Evolutionary conservation across 371 early-diverging fungal genomes (phyloP).

Genomic region (Syncephalastrum monosporum): DNA sequence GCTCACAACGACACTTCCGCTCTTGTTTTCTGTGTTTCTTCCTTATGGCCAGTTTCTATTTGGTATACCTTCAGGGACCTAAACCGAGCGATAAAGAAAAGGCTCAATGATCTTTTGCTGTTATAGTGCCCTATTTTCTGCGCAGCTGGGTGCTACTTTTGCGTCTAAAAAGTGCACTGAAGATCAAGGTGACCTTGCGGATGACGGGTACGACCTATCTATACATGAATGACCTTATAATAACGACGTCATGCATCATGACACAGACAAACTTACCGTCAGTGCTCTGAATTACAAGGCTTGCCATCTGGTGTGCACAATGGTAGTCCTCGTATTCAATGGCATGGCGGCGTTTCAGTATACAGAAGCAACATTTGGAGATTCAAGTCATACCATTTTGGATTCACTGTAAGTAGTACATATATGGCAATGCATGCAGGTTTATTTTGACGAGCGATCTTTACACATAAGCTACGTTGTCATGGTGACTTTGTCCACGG

Average conservation of each 20-base stretch:
- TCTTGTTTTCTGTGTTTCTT: conserved; percentile 35
- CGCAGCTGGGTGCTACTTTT: conserved; percentile 60
- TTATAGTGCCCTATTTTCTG: conserved; percentile 21
- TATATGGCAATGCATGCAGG: background rate
- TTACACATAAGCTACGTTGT: conserved; percentile 30
- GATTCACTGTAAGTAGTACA: conserved; percentile 23
- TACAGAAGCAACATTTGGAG: conserved; percentile 48
- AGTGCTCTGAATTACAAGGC: conserved; percentile 51
- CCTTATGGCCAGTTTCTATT: conserved; percentile 37
- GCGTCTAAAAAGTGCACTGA: conserved; percentile 57
- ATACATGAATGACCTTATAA: conserved; percentile 40
- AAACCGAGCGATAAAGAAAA: too few species aligned
- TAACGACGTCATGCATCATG: conserved; percentile 39
- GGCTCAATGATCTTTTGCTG: background rate
- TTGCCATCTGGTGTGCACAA: conserved; percentile 47
- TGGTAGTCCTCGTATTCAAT: conserved; percentile 54
- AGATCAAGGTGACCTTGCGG: conserved; percentile 46
- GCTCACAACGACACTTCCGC: conserved; percentile 40
- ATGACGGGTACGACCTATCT: conserved; percentile 41
- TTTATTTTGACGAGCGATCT: background rate
- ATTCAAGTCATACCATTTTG: conserved; percentile 22
- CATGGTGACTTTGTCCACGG: conserved; percentile 57
- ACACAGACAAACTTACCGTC: conserved; percentile 28
- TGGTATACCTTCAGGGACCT: conserved; percentile 4
- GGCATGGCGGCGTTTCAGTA: conserved; percentile 59